Evolutionary conservation across 768 basidiomycete species (phyloP), one percentile per base, ranked within the genome.

Genomic region (Xerocomellus dryophilus): DNA sequence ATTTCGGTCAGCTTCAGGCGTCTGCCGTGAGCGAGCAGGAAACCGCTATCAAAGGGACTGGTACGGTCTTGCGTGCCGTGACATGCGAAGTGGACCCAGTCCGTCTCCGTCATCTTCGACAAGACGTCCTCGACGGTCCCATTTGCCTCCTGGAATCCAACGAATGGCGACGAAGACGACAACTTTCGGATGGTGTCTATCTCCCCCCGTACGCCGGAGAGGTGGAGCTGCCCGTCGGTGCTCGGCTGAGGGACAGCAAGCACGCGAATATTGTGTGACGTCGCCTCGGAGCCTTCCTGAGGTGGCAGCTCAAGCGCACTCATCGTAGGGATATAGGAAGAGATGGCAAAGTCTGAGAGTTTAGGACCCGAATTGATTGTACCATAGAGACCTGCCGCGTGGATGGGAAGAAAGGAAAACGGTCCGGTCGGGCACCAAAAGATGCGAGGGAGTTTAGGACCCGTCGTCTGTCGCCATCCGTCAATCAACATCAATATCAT

Each of bases 41-140:
- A 60, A 2, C 39, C 55, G 32, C 63, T 65, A 23, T 62, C 42
- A 11, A 57, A 29, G 10, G 69, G 69, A n/a, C 61, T 39, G 14
- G 43, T 15, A 1, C 36, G 9, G 32, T 63, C 53, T 40, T 67
- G 66, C 31, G 12, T 32, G 31, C 31, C 12, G 11, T 32, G 31
- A 32, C 12, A 32, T 32, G 31, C 12, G 10, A 29, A 29, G 9
- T 29, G 27, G 8, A 29, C 27, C 27, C 27, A 29, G 27, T 29
- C 27, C 27, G 31, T 32, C 31, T 32, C 31, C 12, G 11, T 10
- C 31, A 32, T 32, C 31, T 32, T 32, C 5, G 31, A 32, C 11
- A 32, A 12, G 12, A 32, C 31, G 12, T 12, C 31, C 11, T 32
- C 12, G 11, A 32, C 11, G 12, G 31, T 32, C 12, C 12, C 12